These are phyloP conservation scores for Bretziella fagacearum DNA, from an alignment of 2,329 filamentous ascomycete species.

Conservation along the genomic window DNA sequence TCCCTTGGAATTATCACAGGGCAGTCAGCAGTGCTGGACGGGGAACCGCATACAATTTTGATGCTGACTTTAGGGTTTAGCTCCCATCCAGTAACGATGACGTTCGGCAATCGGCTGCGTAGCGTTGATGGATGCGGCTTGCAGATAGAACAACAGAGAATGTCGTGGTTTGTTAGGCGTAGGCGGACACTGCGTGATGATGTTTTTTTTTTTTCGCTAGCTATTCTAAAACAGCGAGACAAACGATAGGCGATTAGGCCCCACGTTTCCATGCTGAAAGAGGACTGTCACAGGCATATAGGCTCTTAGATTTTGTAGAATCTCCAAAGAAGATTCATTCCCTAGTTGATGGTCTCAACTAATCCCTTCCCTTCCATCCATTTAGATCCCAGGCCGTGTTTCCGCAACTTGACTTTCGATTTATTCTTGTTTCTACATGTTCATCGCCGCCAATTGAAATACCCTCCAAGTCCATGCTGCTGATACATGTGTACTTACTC, in stretches of 20 bases:
- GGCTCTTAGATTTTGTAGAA: background rate
- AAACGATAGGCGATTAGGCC: background rate
- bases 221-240: background rate
- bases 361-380: no score
- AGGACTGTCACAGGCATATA: no score
- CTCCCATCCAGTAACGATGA: background rate
- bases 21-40: no score
- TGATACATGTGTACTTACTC: no score
- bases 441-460: no score
- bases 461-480: no score
- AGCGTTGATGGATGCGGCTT: background rate
- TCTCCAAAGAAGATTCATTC: background rate
- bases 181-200: background rate
- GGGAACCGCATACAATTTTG: no score
- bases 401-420: background rate
- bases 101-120: background rate
- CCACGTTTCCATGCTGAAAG: no score
- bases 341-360: background rate
- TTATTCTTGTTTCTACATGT: no score
- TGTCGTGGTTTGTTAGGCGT: constrained; percentile 2
- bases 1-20: background rate
- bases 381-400: background rate
- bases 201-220: no score
- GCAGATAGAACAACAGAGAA: constrained; percentile 8
- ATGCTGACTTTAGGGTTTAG: no score